Percentiles rank a stretch among this genome's conserved stretches.
Conservation (phyloP, 805 yeast genomes). For the Pachysolen tannophilus region DNA sequence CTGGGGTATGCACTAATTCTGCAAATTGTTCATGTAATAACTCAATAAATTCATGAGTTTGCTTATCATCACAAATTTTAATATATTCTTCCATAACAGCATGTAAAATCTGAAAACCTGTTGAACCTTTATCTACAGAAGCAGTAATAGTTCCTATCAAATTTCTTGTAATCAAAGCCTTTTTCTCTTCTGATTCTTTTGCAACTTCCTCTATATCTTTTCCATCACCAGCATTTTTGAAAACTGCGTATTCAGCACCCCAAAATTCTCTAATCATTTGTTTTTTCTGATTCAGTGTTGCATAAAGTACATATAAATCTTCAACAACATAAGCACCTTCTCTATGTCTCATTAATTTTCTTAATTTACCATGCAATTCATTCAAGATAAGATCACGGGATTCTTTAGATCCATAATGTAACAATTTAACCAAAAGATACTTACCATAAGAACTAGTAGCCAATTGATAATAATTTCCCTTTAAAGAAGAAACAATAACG, state of each 20-base stretch:
- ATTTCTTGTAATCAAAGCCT: conserved; percentile 65
- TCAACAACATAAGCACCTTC: conserved; percentile 98
- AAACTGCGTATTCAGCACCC: conserved; percentile 92
- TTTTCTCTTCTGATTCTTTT: conserved; percentile 65
- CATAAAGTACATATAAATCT: conserved; percentile 79
- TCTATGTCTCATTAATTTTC: conserved; percentile 91
- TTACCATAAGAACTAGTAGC: conserved; percentile 95
- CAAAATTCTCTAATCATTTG: conserved; percentile 95
- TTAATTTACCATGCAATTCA: conserved; percentile 83
- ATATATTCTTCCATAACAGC: conserved; percentile 92
- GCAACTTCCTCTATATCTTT: conserved; percentile 60
- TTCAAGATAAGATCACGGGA: conserved; percentile 67
- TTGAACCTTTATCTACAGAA: conserved; percentile 90
- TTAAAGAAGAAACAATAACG: conserved; percentile 55
- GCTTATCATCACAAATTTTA: conserved; percentile 60
- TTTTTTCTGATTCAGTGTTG: conserved; percentile 74
- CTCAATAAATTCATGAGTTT: conserved; percentile 76
- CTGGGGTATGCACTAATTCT: conserved; percentile 90
- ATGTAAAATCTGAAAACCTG: conserved; percentile 92
- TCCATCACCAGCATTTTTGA: conserved; percentile 64
- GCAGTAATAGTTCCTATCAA: conserved; percentile 78
- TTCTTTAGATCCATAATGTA: conserved; percentile 86
- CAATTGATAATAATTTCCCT: conserved; percentile 68
- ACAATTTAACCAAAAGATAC: conserved; percentile 76
- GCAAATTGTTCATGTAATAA: conserved; percentile 82